Base-by-base conservation (phyloP, 73 alveolate species). In the Strombidium stylifer region DNA sequence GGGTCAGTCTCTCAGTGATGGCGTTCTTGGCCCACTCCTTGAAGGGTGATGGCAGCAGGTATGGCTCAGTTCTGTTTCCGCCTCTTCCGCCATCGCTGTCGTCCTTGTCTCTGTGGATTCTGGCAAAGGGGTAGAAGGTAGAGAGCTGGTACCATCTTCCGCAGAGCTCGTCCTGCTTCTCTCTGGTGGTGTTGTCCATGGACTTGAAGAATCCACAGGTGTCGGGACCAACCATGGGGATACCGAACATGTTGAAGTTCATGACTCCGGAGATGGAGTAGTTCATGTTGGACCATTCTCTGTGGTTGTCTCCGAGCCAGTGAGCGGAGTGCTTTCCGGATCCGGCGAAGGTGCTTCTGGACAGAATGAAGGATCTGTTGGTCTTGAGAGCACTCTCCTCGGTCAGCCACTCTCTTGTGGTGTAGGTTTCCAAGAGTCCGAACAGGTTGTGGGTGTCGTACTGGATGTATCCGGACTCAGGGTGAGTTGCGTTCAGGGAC, bases 91-190 rank as follows among this genome's bases (percentile, higher is more conserved):
- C 19, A 34, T 23, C 31, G 2, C 69, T 49, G 0, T 82, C 61
- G 52, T 81, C 84, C 55, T 94, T 86, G 81, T 81, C 84, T 57
- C 94, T 83, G 81, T 96, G 99, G 65, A 93, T 91, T 56, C 99
- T 91, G 26, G 97, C 88, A 59, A 96, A 90, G 5, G 99, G 99
- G 57, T 96, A 94, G 78, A 96, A 91, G 2, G 97, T 84, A 3
- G 97, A 98, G 28, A 96, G 84, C 39, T 85, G 70, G 47, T 79
- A 83, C 99, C 99, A 96, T 56, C 98, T 85, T 7, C 92, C 88
- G 82, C 99, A 96, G 58, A 96, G 78, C 67, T 96, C 95, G 60
- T 92, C 98, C 2, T 81, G 81, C 15, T 96, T 85, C 57, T 88
- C 71, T n/a, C 87, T 91, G n/a, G n/a, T n/a, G n/a, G n/a, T n/a